phyloP scores from a whole-genome alignment of 306 rosid genomes.

The Cicer cuneatum region DNA sequence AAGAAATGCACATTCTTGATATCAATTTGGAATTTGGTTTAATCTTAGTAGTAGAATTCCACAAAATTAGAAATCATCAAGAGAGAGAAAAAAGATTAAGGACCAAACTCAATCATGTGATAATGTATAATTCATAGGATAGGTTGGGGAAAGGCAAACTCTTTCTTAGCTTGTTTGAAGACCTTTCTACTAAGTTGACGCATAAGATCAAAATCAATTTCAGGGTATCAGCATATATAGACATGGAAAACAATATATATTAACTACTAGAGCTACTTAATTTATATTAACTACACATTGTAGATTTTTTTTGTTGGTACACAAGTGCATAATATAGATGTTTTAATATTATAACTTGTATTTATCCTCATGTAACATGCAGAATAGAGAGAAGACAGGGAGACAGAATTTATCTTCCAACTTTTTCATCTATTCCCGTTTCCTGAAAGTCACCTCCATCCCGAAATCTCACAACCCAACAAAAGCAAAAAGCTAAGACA shows the following conservation, averaged over 20 bases:
- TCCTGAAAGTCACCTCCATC: not conserved
- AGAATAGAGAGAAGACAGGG: slow-evolving; percentile 3
- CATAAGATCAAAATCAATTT: not conserved
- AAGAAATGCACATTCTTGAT: slow-evolving; percentile 5
- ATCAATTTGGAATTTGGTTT: slow-evolving; percentile 10
- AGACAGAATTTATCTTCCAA: slow-evolving; percentile 15
- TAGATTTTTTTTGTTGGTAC: not conserved
- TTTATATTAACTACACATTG: slow-evolving; percentile 20
- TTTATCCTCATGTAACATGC: not conserved
- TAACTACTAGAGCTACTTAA: slow-evolving; percentile 3
- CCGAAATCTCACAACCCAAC: slow-evolving; percentile 24
- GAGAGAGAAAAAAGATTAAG: not conserved
- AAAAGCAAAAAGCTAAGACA: not conserved
- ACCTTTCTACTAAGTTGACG: not conserved
- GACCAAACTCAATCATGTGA: slow-evolving; percentile 10
- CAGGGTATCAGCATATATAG: not conserved
- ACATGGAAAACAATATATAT: slow-evolving; percentile 4
- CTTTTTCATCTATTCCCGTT: slow-evolving; percentile 12
- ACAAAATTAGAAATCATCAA: not conserved
- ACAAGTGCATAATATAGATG: not conserved
- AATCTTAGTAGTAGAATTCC: not conserved
- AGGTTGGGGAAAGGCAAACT: not conserved
- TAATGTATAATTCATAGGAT: not conserved
- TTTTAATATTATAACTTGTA: slow-evolving; percentile 26
- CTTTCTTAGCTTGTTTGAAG: not conserved